Conservation (phyloP, 2,329 filamentous ascomycete genomes). For the Diplodia intermedia region DNA sequence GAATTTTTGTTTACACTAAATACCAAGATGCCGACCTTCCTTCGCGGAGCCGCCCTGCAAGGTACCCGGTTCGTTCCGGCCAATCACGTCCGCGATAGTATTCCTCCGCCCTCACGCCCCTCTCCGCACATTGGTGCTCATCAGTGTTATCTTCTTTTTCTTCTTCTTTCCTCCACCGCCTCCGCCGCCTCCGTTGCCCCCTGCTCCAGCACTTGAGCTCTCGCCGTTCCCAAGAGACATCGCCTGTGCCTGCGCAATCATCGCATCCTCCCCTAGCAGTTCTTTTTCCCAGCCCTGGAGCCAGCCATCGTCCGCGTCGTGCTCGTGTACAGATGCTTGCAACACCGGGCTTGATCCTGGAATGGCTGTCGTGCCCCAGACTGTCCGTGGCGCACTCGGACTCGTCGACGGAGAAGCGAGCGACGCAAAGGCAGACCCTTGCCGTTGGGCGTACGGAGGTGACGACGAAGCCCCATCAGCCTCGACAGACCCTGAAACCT, state of each 20-base stretch:
- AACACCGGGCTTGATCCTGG: constrained; percentile 64
- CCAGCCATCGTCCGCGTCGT: constrained; percentile 78
- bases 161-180: constrained; percentile 61
- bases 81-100: constrained; percentile 19
- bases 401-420: constrained; percentile 82
- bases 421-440: constrained; percentile 68
- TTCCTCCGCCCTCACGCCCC: constrained; percentile 54
- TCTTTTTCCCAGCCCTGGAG: constrained; percentile 83
- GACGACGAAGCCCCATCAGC: constrained; percentile 50
- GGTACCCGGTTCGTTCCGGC: constrained; percentile 18
- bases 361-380: constrained; percentile 87
- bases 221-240: constrained; percentile 45
- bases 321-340: constrained; percentile 50
- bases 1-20: constrained; percentile 5
- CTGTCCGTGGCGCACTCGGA: constrained; percentile 76
- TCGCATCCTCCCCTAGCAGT: constrained; percentile 62
- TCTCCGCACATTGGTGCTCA: constrained; percentile 69
- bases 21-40: constrained; percentile 18
- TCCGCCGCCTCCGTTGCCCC: constrained; percentile 36
- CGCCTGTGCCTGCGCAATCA: constrained; percentile 59
- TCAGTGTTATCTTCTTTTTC: constrained; percentile 71
- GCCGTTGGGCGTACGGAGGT: constrained; percentile 58
- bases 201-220: constrained; percentile 42
- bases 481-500: constrained; percentile 40
- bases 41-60: constrained; percentile 29